Percentiles rank a stretch among this genome's conserved stretches.
phyloP scores from a whole-genome alignment of 2,329 filamentous ascomycete species.

The Colletotrichum gigasporum region DNA sequence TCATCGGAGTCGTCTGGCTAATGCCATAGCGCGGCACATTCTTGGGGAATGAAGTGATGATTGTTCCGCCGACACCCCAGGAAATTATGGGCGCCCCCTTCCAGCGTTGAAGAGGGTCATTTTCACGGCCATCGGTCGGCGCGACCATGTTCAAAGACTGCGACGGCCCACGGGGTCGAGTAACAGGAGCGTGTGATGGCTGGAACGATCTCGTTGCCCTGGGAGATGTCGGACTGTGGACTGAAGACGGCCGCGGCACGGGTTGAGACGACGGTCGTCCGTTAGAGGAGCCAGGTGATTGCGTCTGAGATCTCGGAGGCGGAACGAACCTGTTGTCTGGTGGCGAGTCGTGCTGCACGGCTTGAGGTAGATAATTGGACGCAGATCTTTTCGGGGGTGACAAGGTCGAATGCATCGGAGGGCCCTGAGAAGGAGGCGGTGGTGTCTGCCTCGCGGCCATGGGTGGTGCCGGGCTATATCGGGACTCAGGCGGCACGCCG shows the following conservation, averaged over 20 bases:
- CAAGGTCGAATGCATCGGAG: constrained; percentile 51
- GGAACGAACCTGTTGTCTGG: constrained; percentile 57
- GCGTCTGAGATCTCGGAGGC: constrained; percentile 69
- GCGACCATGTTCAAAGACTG: constrained; percentile 66
- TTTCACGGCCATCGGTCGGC: constrained; percentile 72
- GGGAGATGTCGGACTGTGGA: constrained; percentile 55
- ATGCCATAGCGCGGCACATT: constrained; percentile 87
- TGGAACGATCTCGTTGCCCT: constrained; percentile 34
- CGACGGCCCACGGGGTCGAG: constrained; percentile 61
- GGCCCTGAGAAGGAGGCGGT: constrained; percentile 50
- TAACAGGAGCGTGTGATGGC: constrained; percentile 40
- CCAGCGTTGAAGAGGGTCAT: constrained; percentile 89
- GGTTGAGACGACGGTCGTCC: constrained; percentile 52
- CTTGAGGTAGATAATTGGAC: constrained; percentile 61
- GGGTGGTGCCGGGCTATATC: constrained; percentile 49
- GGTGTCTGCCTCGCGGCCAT: constrained; percentile 55
- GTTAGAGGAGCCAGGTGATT: constrained; percentile 64
- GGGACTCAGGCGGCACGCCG: constrained; percentile 41
- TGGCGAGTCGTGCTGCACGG: constrained; percentile 33
- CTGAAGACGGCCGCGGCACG: constrained; percentile 63
- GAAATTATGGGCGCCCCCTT: constrained; percentile 86
- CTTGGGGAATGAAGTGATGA: constrained; percentile 88
- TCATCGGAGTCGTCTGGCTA: constrained; percentile 76
- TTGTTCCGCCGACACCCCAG: constrained; percentile 86
- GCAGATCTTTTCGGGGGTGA: constrained; percentile 66